Base-by-base conservation (phyloP, 345 rosid species). In the Pugionium cornutum region DNA sequence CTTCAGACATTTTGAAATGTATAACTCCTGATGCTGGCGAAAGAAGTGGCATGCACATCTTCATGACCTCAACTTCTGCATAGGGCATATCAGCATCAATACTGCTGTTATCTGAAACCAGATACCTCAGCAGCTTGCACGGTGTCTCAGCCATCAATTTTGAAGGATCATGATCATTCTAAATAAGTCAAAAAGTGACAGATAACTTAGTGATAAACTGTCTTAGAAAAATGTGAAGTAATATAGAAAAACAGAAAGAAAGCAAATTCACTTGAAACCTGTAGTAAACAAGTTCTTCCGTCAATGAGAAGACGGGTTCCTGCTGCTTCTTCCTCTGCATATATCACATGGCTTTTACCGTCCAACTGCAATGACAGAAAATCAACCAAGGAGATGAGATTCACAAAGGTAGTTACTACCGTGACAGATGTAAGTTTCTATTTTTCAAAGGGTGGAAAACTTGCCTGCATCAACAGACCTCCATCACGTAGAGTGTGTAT, bases 31-130 rank as follows among this genome's bases (percentile, higher is more conserved):
- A 84, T 68, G 99, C 96, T 64, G 99, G 99, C 69, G 97, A 95
- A 60, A 95, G 97, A 73, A 95, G 99, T 66, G 99, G 99, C 99
- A 95, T 95, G 46, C 99, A 95, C 99, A 95, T 95, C 83, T 95
- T 95, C 99, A 95, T 95, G 77, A 95, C 99, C 82, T 95, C 99
- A 73, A 95, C 97, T 83, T 95, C 99, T 8, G 95, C 99, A 79
- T 84, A 95, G 8, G 99, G 99, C 27, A 75, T 64, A 74, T 95
- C 99, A 39, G 95, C 92, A 74, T 95, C 99, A 79, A 91, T 75
- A 72, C 85, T 97, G 80, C 89, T 82, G 66, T 87, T 87, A 80
- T 95, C 97, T 36, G 83, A 67, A 74, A 95, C 89, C 87, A 91
- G 77, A 83, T 79, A 95, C 65, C 99, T 84, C 79, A 91, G 75